These are phyloP conservation scores for Jacaranda copaia DNA, from an alignment of 257 asterid genomes.

Conservation along the genomic window DNA sequence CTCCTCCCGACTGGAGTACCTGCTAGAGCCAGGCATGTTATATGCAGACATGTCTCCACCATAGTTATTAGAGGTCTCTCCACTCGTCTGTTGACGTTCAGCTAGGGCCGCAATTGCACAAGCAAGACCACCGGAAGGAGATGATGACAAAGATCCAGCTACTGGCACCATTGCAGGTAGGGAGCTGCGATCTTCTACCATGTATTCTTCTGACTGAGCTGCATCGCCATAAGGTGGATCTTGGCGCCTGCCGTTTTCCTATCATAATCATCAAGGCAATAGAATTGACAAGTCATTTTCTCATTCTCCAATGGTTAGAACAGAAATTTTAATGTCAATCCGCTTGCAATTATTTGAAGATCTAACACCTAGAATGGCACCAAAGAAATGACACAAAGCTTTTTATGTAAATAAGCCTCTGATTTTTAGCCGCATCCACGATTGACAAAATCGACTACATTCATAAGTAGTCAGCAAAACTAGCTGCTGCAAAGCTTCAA, in stretches of 20 bases:
- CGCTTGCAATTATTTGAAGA: background rate
- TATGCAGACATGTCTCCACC: constrained; percentile 45
- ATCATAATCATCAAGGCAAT: constrained; percentile 31
- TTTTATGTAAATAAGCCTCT: background rate
- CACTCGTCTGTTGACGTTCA: constrained; percentile 75
- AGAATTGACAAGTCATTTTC: background rate
- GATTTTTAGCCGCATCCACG: background rate
- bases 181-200: constrained; percentile 51
- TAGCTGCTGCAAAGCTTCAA: constrained; percentile 14
- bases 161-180: constrained; percentile 37
- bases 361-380: background rate
- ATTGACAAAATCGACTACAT: background rate
- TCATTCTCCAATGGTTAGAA: background rate
- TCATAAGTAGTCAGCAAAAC: background rate
- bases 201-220: constrained; percentile 54
- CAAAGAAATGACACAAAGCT: background rate
- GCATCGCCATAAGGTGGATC: constrained; percentile 50
- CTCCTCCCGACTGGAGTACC: constrained; percentile 53
- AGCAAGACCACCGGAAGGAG: constrained; percentile 93
- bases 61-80: constrained; percentile 63
- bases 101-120: constrained; percentile 96
- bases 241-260: constrained; percentile 74
- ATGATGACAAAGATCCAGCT: constrained; percentile 64
- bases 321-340: background rate
- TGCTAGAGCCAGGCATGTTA: constrained; percentile 48